A percentile compares a stretch with the other conserved stretches of the same genome.
Evolutionary conservation across 805 yeast genomes (phyloP).

Genomic region (Teunomyces atbi): DNA sequence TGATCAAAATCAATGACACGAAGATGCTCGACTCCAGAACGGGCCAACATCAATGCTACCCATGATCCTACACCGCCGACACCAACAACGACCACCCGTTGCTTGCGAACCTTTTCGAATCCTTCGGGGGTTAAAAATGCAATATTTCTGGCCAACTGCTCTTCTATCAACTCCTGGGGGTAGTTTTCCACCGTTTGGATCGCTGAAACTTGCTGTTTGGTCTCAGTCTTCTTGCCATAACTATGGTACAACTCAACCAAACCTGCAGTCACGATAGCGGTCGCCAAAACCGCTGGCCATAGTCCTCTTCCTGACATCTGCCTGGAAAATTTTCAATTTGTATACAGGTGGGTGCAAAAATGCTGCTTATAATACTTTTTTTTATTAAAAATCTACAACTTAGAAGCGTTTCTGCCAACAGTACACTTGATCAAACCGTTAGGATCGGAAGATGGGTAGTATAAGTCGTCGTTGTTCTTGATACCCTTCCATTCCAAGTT

Average conservation of each 20-base stretch:
- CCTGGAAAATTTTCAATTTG: slow-evolving; percentile 1
- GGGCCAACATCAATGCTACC: slow-evolving; percentile 85
- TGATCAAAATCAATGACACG: slow-evolving; percentile 94
- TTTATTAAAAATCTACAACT: slow-evolving; percentile 45
- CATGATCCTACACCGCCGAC: slow-evolving; percentile 99
- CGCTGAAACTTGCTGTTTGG: slow-evolving; percentile 1
- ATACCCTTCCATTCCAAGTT: slow-evolving; percentile 85
- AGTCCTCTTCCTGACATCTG: slow-evolving; percentile 3
- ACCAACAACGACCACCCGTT: slow-evolving; percentile 78
- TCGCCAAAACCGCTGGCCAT: slow-evolving; percentile 19
- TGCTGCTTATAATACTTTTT: too few relatives aligned
- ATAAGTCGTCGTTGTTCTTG: slow-evolving; percentile 75
- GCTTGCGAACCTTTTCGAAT: slow-evolving; percentile 64
- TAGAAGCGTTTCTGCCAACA: slow-evolving; percentile 62
- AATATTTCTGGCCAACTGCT: slow-evolving; percentile 90
- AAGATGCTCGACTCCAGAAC: slow-evolving; percentile 83
- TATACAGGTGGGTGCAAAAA: slow-evolving; percentile 5
- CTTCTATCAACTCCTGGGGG: slow-evolving; percentile 73
- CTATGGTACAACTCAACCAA: slow-evolving; percentile 35
- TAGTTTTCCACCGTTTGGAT: slow-evolving; percentile 13
- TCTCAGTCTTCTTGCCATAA: slow-evolving; percentile 9
- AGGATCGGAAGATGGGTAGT: slow-evolving; percentile 90
- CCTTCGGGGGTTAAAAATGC: slow-evolving; percentile 91
- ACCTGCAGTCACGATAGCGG: slow-evolving; percentile 34
- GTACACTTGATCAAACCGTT: slow-evolving; percentile 88